Evolutionary conservation across 768 basidiomycete species (phyloP).

Genomic region (Floccularia luteovirens): DNA sequence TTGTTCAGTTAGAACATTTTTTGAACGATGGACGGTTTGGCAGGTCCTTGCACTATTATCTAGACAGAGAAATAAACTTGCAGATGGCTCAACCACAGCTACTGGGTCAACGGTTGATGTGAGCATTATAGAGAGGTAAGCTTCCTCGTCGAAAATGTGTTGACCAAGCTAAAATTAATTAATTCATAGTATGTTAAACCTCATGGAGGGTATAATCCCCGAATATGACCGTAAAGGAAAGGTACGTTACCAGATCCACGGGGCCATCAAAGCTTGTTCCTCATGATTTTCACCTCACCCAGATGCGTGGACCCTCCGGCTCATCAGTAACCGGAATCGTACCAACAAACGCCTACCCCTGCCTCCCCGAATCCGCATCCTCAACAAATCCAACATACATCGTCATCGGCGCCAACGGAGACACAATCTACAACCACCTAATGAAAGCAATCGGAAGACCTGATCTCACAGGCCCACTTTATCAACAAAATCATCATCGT

Average conservation of each 20-base stretch:
- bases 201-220: constrained; percentile 74
- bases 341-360: constrained; percentile 70
- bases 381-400: constrained; percentile 42
- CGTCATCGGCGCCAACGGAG: constrained; percentile 69
- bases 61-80: constrained; percentile 30
- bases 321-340: constrained; percentile 73
- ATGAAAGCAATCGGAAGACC: constrained; percentile 53
- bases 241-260: constrained; percentile 19
- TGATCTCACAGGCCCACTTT: constrained; percentile 51
- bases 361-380: constrained; percentile 37
- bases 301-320: constrained; percentile 68
- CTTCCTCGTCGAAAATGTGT: background rate
- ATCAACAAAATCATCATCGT: constrained; percentile 52
- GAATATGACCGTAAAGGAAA: constrained; percentile 69
- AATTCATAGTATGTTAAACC: constrained; percentile 53
- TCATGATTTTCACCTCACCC: background rate
- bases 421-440: constrained; percentile 59
- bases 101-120: constrained; percentile 60
- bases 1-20: background rate
- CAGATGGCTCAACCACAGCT: constrained; percentile 18
- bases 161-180: too few species aligned
- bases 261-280: background rate
- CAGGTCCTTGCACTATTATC: constrained; percentile 56
- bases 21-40: background rate
- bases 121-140: constrained; percentile 64